A percentile compares a stretch with the other conserved stretches of the same genome.
These are phyloP conservation scores for Hypoxylon sp. DNA, from an alignment of 2,329 filamentous ascomycete species.

Conservation along the genomic window DNA sequence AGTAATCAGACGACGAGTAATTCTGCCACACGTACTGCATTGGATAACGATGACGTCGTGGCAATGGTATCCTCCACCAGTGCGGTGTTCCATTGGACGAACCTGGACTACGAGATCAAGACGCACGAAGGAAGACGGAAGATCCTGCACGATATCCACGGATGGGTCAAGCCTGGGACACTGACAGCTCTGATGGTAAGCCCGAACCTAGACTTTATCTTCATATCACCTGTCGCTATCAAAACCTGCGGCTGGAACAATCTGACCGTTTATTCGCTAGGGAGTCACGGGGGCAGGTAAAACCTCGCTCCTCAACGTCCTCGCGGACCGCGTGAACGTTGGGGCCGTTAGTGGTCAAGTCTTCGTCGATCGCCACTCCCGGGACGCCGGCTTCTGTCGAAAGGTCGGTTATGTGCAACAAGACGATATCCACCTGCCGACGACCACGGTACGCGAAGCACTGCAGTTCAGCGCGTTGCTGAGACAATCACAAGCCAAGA, in stretches of 20 bases:
- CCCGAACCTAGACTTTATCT: no score
- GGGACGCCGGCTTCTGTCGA: slow-evolving; percentile 84
- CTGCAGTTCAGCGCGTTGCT: slow-evolving; percentile 86
- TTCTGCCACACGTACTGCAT: no score
- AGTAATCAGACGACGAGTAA: no score
- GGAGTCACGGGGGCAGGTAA: slow-evolving; percentile 91
- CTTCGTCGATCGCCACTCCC: neutral
- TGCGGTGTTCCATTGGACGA: slow-evolving; percentile 87
- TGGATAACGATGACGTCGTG: slow-evolving; percentile 43
- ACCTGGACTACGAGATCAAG: slow-evolving; percentile 81
- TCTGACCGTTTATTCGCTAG: neutral
- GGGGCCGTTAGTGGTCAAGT: slow-evolving; percentile 63
- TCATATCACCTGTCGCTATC: no score
- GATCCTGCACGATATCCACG: slow-evolving; percentile 24
- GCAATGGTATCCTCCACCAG: slow-evolving; percentile 54
- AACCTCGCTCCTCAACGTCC: slow-evolving; percentile 86
- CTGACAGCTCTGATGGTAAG: slow-evolving; percentile 82
- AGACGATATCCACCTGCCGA: slow-evolving; percentile 87
- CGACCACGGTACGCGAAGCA: slow-evolving; percentile 87
- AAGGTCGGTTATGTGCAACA: slow-evolving; percentile 93
- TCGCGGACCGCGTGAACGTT: slow-evolving; percentile 87
- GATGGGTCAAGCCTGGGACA: slow-evolving; percentile 93
- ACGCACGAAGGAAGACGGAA: slow-evolving; percentile 75
- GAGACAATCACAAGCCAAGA: slow-evolving; percentile 78
- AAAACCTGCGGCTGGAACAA: no score